phyloP scores from a whole-genome alignment of 306 rosid genomes.

The Sicyos baderoa region DNA sequence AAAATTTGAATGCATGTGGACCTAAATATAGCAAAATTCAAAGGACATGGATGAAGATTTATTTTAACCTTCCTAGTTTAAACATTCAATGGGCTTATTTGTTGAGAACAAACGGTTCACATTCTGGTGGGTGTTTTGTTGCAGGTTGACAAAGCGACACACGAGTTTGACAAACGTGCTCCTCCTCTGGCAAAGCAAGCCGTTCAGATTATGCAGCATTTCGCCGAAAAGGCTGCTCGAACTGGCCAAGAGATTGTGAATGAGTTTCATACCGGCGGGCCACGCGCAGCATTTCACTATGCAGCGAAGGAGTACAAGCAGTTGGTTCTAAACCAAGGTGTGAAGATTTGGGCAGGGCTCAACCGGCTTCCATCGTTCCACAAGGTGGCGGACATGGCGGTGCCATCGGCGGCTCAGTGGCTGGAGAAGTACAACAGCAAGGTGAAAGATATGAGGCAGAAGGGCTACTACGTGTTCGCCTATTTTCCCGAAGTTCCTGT shows the following conservation, averaged over 20 bases:
- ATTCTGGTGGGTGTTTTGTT: background rate
- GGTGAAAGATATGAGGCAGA: slow-evolving; percentile 38
- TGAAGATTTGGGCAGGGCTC: slow-evolving; percentile 44
- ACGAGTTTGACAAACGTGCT: slow-evolving; percentile 49
- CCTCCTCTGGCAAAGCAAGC: slow-evolving; percentile 51
- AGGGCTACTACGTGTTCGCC: slow-evolving; percentile 43
- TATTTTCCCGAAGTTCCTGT: slow-evolving; percentile 65
- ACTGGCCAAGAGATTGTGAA: slow-evolving; percentile 33
- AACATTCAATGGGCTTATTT: too few species aligned
- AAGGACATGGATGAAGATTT: too few species aligned
- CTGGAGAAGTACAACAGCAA: slow-evolving; percentile 51
- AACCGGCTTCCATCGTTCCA: slow-evolving; percentile 44
- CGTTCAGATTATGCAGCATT: slow-evolving; percentile 22
- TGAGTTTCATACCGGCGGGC: slow-evolving; percentile 56
- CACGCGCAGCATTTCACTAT: slow-evolving; percentile 42
- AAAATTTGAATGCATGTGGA: too few species aligned
- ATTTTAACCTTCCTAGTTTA: background rate
- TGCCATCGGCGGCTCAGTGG: slow-evolving; percentile 41
- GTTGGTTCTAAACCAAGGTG: slow-evolving; percentile 35
- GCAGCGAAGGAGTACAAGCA: slow-evolving; percentile 51
- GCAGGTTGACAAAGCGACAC: slow-evolving; percentile 55
- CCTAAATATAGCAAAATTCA: too few species aligned
- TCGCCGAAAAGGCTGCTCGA: slow-evolving; percentile 27
- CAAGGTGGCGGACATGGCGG: slow-evolving; percentile 39
- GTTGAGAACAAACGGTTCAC: background rate